A percentile compares a stretch with the other conserved stretches of the same genome.
These are phyloP conservation scores for Collybiopsis confluens DNA, from an alignment of 768 basidiomycete genomes.

Conservation along the genomic window DNA sequence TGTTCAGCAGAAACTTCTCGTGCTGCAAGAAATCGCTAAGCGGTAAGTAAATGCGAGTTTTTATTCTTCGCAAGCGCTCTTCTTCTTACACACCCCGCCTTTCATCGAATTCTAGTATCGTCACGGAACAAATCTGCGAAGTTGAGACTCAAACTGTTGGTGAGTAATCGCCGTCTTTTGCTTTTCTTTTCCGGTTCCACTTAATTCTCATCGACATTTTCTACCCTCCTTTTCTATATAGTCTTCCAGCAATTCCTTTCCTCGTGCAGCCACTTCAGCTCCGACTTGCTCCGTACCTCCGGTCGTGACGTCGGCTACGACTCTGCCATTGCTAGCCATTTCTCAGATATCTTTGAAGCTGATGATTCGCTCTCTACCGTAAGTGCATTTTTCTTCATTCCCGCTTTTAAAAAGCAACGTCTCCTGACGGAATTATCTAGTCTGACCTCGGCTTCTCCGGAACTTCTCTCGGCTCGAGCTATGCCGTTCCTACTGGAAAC, in stretches of 20 bases:
- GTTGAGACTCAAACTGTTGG: conserved; percentile 37
- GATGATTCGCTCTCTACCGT: conserved; percentile 2
- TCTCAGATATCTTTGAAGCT: conserved; percentile 10
- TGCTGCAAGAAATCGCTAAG: conserved; percentile 43
- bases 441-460: conserved; percentile 17
- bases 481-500: conserved; percentile 18
- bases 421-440: not conserved
- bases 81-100: not conserved
- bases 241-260: conserved; percentile 9
- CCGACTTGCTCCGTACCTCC: conserved; percentile 16
- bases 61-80: not conserved
- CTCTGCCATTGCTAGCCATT: conserved; percentile 11
- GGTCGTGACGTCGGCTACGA: conserved; percentile 19
- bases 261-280: conserved; percentile 9
- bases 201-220: too few species aligned
- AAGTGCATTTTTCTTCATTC: not conserved
- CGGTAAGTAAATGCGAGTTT: conserved; percentile 20
- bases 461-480: conserved; percentile 19
- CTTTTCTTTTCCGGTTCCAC: too few species aligned
- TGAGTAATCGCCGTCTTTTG: too few species aligned
- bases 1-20: conserved; percentile 40
- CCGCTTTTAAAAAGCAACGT: not conserved
- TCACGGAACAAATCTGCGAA: conserved; percentile 43
- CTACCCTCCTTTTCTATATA: not conserved
- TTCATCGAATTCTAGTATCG: conserved; percentile 26